Conservation (phyloP, 1,139 yeast genomes). For the Yamadazyma pseudoaaseri region DNA sequence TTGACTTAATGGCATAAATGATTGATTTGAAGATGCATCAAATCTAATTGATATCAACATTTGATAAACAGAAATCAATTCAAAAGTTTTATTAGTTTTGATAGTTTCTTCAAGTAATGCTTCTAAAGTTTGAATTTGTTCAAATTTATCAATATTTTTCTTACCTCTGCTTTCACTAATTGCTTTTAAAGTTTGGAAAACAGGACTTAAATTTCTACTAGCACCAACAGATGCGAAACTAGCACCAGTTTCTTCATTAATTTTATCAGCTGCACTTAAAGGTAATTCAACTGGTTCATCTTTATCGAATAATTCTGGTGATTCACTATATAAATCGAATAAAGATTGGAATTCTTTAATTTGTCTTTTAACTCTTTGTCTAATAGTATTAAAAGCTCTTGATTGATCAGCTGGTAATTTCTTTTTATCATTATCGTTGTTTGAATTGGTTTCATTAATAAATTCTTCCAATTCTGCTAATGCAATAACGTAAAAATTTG, state of each 20-base stretch:
- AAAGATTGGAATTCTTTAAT: slow-evolving; percentile 63
- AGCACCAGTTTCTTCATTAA: slow-evolving; percentile 19
- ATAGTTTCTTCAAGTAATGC: slow-evolving; percentile 45
- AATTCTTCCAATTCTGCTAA: slow-evolving; percentile 74
- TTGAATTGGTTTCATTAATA: slow-evolving; percentile 52
- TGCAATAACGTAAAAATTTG: slow-evolving; percentile 67
- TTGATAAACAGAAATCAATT: slow-evolving; percentile 73
- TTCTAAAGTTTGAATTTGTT: slow-evolving; percentile 75
- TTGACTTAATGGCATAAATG: slow-evolving; percentile 75
- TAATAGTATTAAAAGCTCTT: slow-evolving; percentile 82
- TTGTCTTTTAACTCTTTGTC: slow-evolving; percentile 85
- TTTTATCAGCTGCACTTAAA: slow-evolving; percentile 10
- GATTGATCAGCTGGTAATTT: slow-evolving; percentile 81
- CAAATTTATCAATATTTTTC: slow-evolving; percentile 83
- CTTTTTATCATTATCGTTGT: slow-evolving; percentile 62
- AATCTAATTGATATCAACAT: slow-evolving; percentile 86
- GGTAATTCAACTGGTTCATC: slow-evolving; percentile 44
- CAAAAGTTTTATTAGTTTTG: slow-evolving; percentile 50
- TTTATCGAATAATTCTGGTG: slow-evolving; percentile 71
- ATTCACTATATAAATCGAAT: slow-evolving; percentile 59
- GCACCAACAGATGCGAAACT: slow-evolving; percentile 17
- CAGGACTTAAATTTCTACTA: slow-evolving; percentile 38
- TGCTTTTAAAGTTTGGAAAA: slow-evolving; percentile 71
- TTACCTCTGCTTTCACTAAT: slow-evolving; percentile 93
- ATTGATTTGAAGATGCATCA: slow-evolving; percentile 67